These are phyloP conservation scores for Apiospora rasikravindrae DNA, from an alignment of 2,329 filamentous ascomycete species.

Conservation along the genomic window DNA sequence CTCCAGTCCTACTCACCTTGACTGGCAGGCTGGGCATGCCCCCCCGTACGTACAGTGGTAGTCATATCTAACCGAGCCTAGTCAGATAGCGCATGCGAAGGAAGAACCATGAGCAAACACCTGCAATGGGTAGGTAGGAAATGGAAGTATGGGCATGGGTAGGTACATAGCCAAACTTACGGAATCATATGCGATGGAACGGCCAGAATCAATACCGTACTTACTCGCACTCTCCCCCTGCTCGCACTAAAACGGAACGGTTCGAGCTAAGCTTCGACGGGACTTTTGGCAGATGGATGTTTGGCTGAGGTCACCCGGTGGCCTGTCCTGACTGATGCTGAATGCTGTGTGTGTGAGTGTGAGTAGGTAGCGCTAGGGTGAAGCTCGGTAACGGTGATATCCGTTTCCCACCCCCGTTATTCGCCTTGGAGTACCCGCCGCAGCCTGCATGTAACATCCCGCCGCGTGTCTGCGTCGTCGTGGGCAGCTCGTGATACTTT, in stretches of 20 bases:
- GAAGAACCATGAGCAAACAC: background rate
- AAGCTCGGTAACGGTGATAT: slow-evolving; percentile 14
- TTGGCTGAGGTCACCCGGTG: background rate
- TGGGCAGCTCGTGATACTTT: background rate
- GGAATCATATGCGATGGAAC: background rate
- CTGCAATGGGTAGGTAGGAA: no score
- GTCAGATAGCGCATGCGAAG: background rate
- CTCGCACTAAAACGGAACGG: background rate
- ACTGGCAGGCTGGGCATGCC: background rate
- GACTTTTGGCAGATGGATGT: background rate
- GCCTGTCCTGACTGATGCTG: slow-evolving; percentile 3
- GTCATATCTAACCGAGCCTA: background rate
- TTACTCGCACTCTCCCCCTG: background rate
- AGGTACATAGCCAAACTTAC: no score
- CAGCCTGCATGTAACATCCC: slow-evolving; percentile 11
- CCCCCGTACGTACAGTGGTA: background rate
- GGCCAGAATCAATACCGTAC: background rate
- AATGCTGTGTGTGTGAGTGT: no score
- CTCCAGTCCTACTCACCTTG: no score
- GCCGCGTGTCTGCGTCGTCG: slow-evolving; percentile 13
- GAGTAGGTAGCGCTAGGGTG: background rate
- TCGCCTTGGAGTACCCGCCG: background rate
- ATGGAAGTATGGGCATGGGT: background rate
- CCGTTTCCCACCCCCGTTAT: slow-evolving; percentile 9
- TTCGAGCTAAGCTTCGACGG: background rate